phyloP scores from a whole-genome alignment of 1,139 yeast genomes.

The Pichia kudriavzevii region DNA sequence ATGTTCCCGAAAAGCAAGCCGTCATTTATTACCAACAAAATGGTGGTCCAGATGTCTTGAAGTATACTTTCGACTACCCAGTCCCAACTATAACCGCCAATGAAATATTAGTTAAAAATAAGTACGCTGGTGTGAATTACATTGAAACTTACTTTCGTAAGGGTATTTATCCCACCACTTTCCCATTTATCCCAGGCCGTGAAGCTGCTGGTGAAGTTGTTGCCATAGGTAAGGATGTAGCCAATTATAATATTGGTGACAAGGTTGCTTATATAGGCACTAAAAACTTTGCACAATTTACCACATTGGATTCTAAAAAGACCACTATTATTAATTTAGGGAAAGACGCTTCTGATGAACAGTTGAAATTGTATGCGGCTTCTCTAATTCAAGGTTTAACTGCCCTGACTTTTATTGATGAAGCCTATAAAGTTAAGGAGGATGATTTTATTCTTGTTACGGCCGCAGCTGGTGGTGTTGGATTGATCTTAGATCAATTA shows the following conservation, averaged over 20 bases:
- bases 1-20: slow-evolving; percentile 55
- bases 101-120: slow-evolving; percentile 64
- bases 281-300: slow-evolving; percentile 64
- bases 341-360: slow-evolving; percentile 37
- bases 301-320: slow-evolving; percentile 35
- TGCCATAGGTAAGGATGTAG: slow-evolving; percentile 56
- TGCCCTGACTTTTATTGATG: slow-evolving; percentile 60
- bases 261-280: slow-evolving; percentile 51
- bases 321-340: slow-evolving; percentile 43
- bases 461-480: slow-evolving; percentile 97
- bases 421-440: slow-evolving; percentile 56
- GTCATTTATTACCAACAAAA: slow-evolving; percentile 47
- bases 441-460: slow-evolving; percentile 70
- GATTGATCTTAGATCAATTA: slow-evolving; percentile 61
- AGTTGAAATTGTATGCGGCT: slow-evolving; percentile 51
- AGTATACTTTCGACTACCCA: slow-evolving; percentile 41
- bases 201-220: slow-evolving; percentile 78
- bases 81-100: slow-evolving; percentile 47
- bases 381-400: slow-evolving; percentile 68
- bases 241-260: slow-evolving; percentile 59
- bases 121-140: slow-evolving; percentile 72
- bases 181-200: slow-evolving; percentile 68
- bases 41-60: slow-evolving; percentile 51
- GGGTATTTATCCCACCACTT: slow-evolving; percentile 56
- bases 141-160: slow-evolving; percentile 76